Evolutionary conservation across 176 grass and related monocot genomes (phyloP), one percentile per base, ranked within the genome.

Genomic region (Oropetium thomaeum): DNA sequence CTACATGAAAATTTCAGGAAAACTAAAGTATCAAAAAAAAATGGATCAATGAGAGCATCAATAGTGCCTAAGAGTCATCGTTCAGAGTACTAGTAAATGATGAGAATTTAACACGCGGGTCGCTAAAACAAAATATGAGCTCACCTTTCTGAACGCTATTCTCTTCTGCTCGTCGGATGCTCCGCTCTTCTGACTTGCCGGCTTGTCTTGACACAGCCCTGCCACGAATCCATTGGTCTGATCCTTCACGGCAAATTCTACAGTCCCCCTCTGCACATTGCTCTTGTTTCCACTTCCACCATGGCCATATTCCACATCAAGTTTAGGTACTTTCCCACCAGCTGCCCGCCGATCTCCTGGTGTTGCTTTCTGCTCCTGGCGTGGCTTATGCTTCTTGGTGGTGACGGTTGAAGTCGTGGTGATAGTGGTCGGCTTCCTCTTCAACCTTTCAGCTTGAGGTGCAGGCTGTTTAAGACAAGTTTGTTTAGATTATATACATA

Each of bases 141-240:
- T 73, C 8, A 85, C 82, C 74, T 65, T 38, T 32, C 33, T 65
- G 28, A 49, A 47, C 30, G 16, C 59, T 58, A 28, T 12, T 20
- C 10, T 8, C 38, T 65, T 79, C 75, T 58, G 59, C 48, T 67
- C 43, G 37, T 73, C 5, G 2, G 15, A 67, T 15, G 20, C 10
- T 69, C 63, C 14, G 8, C 42, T 75, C 20, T 80, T 62, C 55
- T 27, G 9, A 67, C 16, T 54, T n/a, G 33, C 32, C 33, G 22
- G 31, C 5, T 0, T 55, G 29, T 40, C 7, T 2, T 9, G 40
- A 41, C 1, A 20, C 2, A 12, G 3, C 31, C 3, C 3, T 29
- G 17, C 41, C 32, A 60, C n/a, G 4, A 5, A 12, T 62, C 23
- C 73, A 25, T 52, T 4, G 14, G 28, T 40, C 33, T 26, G 19